Evolutionary conservation across 805 yeast species (phyloP).

Genomic region (Candida mattraensis): DNA sequence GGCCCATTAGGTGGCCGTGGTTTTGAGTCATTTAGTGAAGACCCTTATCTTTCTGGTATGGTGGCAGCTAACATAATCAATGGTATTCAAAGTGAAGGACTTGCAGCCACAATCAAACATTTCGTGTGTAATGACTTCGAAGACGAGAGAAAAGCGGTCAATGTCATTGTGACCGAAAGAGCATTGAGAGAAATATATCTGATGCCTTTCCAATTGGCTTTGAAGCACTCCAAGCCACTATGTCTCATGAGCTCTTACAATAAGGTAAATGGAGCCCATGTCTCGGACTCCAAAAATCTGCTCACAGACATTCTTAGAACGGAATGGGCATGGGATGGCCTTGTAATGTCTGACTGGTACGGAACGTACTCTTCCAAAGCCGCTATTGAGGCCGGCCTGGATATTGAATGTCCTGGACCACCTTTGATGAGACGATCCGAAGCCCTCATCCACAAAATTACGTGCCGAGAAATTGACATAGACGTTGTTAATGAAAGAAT

Average conservation of each 20-base stretch:
- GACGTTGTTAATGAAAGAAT: constrained; percentile 49
- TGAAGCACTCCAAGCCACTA: constrained; percentile 50
- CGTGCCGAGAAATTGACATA: constrained; percentile 40
- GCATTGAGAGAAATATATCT: constrained; percentile 66
- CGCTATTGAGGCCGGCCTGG: constrained; percentile 54
- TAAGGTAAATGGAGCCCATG: constrained; percentile 61
- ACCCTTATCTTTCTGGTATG: constrained; percentile 48
- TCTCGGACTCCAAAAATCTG: constrained; percentile 44
- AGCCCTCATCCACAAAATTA: constrained; percentile 42
- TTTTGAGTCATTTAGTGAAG: constrained; percentile 62
- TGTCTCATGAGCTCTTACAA: constrained; percentile 64
- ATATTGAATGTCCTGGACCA: constrained; percentile 72
- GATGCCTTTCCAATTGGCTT: constrained; percentile 64
- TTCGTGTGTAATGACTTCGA: constrained; percentile 63
- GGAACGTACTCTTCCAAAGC: constrained; percentile 54
- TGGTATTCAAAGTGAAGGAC: constrained; percentile 55
- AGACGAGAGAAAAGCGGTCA: constrained; percentile 47
- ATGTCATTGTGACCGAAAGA: constrained; percentile 52
- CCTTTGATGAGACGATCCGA: constrained; percentile 44
- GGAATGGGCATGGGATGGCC: constrained; percentile 61
- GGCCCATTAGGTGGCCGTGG: constrained; percentile 53
- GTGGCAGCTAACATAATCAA: constrained; percentile 47
- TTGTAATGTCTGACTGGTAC: constrained; percentile 64
- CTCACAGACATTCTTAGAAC: constrained; percentile 47
- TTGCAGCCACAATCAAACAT: constrained; percentile 57